phyloP scores from a whole-genome alignment of 345 rosid species.

The Limnanthes douglasii region DNA sequence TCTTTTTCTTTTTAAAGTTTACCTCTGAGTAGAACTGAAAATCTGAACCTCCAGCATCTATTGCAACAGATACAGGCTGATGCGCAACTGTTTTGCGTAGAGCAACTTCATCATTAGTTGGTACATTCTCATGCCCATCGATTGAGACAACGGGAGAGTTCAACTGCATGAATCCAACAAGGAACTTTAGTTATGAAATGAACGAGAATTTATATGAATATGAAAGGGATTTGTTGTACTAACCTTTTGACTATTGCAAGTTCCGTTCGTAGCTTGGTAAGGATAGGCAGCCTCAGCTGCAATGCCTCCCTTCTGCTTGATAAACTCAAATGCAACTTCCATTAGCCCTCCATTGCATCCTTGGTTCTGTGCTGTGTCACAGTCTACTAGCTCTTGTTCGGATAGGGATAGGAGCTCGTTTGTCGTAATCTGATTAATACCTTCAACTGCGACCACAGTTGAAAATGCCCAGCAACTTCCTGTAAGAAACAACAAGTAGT shows the following conservation, averaged over 20 bases:
- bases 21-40: conserved; percentile 15
- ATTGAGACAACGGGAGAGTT: conserved; percentile 23
- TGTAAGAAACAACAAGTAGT: too few species aligned
- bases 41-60: conserved; percentile 15
- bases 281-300: conserved; percentile 34
- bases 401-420: conserved; percentile 35
- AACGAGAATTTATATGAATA: background rate
- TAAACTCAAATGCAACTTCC: conserved; percentile 40
- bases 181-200: background rate
- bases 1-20: too few species aligned
- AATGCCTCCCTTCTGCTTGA: conserved; percentile 24
- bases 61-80: conserved; percentile 39
- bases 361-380: conserved; percentile 41
- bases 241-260: conserved; percentile 29
- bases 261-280: conserved; percentile 21
- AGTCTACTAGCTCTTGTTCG: conserved; percentile 53
- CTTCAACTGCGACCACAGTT: conserved; percentile 45
- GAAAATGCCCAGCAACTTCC: conserved; percentile 80
- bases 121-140: conserved; percentile 39
- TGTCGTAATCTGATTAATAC: conserved; percentile 44
- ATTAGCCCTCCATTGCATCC: conserved; percentile 63
- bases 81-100: conserved; percentile 39
- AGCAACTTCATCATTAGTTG: conserved; percentile 29
- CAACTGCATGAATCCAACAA: conserved; percentile 7
- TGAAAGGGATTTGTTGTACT: background rate